Evolutionary conservation across 345 rosid genomes (phyloP).

Genomic region (Gossypium raimondii): DNA sequence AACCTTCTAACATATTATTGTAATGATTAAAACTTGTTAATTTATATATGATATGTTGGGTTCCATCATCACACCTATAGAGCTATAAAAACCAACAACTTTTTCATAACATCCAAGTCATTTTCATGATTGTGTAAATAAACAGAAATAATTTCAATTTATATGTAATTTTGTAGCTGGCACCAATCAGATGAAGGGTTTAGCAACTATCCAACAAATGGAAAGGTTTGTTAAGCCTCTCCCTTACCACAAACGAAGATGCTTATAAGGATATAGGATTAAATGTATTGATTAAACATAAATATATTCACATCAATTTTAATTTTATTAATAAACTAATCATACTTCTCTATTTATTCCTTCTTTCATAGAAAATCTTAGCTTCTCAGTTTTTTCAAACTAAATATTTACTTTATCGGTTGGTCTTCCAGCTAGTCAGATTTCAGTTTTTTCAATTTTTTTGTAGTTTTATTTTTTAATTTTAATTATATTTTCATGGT

Average conservation of each 20-base stretch:
- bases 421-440: no score
- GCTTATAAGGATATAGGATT: constrained; percentile 27
- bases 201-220: constrained; percentile 31
- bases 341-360: no score
- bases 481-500: no score
- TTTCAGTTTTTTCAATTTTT: no score
- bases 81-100: constrained; percentile 2
- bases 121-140: constrained; percentile 29
- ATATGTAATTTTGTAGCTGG: constrained; percentile 33
- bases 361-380: no score
- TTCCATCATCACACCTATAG: constrained; percentile 36
- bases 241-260: constrained; percentile 22
- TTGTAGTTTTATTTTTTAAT: no score
- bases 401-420: no score
- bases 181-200: constrained; percentile 26
- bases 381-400: no score
- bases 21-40: background rate
- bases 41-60: constrained; percentile 15
- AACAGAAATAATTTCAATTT: background rate
- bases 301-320: no score
- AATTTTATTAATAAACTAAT: no score
- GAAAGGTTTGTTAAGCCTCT: constrained; percentile 26
- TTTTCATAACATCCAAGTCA: constrained; percentile 16
- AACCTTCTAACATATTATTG: no score
- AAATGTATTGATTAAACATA: background rate